Percentiles rank a stretch among this genome's conserved stretches.
These are phyloP conservation scores for Ophiocordyceps camponoti-rufipedis DNA, from an alignment of 2,329 filamentous ascomycete genomes.

Conservation along the genomic window DNA sequence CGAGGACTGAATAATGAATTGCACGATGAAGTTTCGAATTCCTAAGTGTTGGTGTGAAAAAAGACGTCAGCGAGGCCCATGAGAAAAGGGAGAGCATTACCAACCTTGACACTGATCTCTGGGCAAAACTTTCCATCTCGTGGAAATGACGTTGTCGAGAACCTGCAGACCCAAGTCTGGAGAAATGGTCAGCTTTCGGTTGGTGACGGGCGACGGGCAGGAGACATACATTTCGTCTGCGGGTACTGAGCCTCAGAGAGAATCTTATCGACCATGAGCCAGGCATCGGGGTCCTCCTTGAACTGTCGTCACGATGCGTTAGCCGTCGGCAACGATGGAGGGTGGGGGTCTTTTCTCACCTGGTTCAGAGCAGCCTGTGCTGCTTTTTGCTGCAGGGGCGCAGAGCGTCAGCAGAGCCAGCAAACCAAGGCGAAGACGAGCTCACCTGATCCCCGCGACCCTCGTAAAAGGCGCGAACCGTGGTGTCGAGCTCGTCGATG, in stretches of 20 bases:
- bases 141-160: constrained; percentile 95
- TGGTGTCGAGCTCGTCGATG: constrained; percentile 90
- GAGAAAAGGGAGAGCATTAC: constrained; percentile 6
- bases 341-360: constrained; percentile 31
- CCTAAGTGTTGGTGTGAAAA: constrained; percentile 30
- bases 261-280: constrained; percentile 95
- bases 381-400: constrained; percentile 64
- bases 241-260: constrained; percentile 82
- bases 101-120: constrained; percentile 83
- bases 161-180: constrained; percentile 86
- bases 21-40: constrained; percentile 97
- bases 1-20: constrained; percentile 92
- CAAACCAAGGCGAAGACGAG: constrained; percentile 4
- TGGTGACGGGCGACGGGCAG: constrained; percentile 1
- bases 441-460: constrained; percentile 82
- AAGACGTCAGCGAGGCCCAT: constrained; percentile 1
- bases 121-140: constrained; percentile 94
- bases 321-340: background rate
- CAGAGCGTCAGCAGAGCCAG: constrained; percentile 13
- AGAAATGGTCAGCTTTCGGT: constrained; percentile 6
- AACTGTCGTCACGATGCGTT: constrained; percentile 40
- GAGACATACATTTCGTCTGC: constrained; percentile 75
- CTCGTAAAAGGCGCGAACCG: constrained; percentile 94
- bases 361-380: constrained; percentile 86
- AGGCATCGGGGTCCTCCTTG: constrained; percentile 96